These are phyloP conservation scores for Trichoderma afroharzianum DNA, from an alignment of 2,329 filamentous ascomycete species.

Conservation along the genomic window DNA sequence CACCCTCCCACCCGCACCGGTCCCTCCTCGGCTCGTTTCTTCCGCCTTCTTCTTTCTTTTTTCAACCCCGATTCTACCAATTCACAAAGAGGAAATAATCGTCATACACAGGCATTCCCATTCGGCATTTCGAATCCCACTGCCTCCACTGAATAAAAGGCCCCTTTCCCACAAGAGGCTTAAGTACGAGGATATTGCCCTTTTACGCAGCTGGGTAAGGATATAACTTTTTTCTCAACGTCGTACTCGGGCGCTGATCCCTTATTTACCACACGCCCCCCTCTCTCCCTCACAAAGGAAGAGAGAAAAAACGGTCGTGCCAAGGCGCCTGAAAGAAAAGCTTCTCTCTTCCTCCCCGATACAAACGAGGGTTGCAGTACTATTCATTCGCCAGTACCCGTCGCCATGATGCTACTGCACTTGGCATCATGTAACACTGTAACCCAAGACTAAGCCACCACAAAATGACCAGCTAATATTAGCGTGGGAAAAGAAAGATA, in stretches of 20 bases:
- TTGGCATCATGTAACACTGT: background rate
- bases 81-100: background rate
- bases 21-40: slow-evolving; percentile 10
- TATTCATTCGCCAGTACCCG: background rate
- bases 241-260: background rate
- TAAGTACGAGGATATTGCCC: background rate
- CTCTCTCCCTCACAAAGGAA: background rate
- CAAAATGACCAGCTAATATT: background rate
- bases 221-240: background rate
- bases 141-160: background rate
- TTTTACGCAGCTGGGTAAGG: background rate
- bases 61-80: background rate
- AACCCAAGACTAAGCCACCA: background rate
- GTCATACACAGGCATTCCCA: background rate
- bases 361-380: background rate
- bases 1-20: background rate
- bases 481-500: too few species aligned
- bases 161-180: background rate
- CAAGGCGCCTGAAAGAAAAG: background rate
- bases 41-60: background rate
- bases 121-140: background rate
- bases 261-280: background rate
- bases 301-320: background rate
- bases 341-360: background rate
- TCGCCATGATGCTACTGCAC: background rate